Evolutionary conservation across 2,329 filamentous ascomycete species (phyloP), one percentile per base, ranked within the genome.

Genomic region (Zasmidium angulare): DNA sequence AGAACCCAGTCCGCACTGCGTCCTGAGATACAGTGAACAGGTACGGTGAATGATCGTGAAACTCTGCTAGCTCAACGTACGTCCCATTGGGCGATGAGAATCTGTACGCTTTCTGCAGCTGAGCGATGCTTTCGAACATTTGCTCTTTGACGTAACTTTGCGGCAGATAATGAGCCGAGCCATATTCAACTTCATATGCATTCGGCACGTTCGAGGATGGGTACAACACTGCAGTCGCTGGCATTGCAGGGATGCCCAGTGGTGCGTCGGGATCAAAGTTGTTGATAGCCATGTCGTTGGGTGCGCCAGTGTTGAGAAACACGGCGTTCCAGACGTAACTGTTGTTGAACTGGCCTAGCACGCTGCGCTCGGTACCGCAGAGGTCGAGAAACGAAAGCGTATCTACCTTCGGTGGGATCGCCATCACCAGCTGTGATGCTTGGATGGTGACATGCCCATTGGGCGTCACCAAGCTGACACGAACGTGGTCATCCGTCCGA

Each of bases 341-440:
- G 56, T 73, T 71, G n/a, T 53, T 59, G 60, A 78, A 78, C 56
- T 78, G 70, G 2, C 56, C 19, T 55, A 82, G 80, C 2, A 80
- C 26, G 0, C 46, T 21, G 1, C 19, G 52, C 56, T 83, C 80
- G 0, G 63, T 43, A 0, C 50, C 1, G 36, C 64, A 67, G 4
- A 81, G 68, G 56, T 76, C 75, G 23, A 69, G 53, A 59, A 79
- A 78, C 0, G 64, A 66, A 3, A 81, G 68, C 51, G 72, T 74
- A 0, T 72, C 62, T 2, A 75, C 48, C 26, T 69, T 71, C 2
- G 77, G 79, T 0, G 79, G 79, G 9, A 78, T 73, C n/a, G 78
- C 68, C 19, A 78, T 69, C 11, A 82, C 61, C 1, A 82, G 63
- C 53, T 78, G 75, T 36, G 74, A 74, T 2, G 76, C 76, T 48